These are phyloP conservation scores for Cenchrus fungigraminus DNA, from an alignment of 176 grass and related monocot species.

Conservation along the genomic window DNA sequence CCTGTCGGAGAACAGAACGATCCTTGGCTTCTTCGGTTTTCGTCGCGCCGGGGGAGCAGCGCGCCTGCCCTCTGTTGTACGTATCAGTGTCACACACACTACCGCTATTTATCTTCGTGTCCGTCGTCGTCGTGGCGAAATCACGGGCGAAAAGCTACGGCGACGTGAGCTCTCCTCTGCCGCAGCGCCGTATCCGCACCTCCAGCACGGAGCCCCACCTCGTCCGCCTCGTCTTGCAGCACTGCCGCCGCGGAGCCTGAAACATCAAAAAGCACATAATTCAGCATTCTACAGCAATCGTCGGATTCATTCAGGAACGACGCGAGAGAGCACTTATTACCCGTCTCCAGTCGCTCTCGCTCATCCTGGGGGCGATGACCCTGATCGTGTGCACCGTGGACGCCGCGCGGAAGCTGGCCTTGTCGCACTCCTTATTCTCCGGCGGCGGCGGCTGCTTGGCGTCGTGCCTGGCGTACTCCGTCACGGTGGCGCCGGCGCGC, in stretches of 20 bases:
- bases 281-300: too few species aligned
- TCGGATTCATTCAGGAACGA: too few species aligned
- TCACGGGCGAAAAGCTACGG: conserved; percentile 23
- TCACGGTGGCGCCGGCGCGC: conserved; percentile 43
- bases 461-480: conserved; percentile 60
- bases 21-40: not conserved
- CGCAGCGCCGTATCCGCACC: conserved; percentile 65
- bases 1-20: not conserved
- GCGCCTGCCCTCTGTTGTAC: not conserved
- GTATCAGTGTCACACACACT: not conserved
- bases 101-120: not conserved
- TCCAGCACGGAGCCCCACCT: conserved; percentile 56
- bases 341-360: conserved; percentile 52
- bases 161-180: conserved; percentile 57
- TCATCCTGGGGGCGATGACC: conserved; percentile 77
- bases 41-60: not conserved
- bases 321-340: conserved; percentile 41
- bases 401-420: conserved; percentile 51
- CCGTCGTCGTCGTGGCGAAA: not conserved
- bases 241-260: conserved; percentile 85
- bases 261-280: not conserved
- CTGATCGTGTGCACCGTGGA: conserved; percentile 52
- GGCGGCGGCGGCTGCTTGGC: too few species aligned
- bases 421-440: conserved; percentile 34
- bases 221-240: conserved; percentile 61